Conservation (phyloP, 805 yeast genomes). For the Candida glaebosa region DNA sequence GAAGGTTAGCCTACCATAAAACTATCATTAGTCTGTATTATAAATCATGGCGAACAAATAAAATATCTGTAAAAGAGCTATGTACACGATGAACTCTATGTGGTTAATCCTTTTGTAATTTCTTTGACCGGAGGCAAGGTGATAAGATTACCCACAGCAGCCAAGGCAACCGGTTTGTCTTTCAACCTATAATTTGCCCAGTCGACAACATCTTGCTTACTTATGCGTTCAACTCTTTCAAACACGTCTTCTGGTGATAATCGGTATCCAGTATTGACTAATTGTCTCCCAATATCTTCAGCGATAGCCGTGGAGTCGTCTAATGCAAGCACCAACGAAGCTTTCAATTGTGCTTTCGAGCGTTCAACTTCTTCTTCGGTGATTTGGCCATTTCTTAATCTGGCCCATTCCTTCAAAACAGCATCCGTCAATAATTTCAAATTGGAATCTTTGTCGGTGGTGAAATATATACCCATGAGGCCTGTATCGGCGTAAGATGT, state of each 20-base stretch:
- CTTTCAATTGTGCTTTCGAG: constrained; percentile 92
- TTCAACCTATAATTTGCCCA: constrained; percentile 85
- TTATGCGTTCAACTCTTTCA: constrained; percentile 70
- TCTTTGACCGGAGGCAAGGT: constrained; percentile 67
- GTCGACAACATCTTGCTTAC: constrained; percentile 71
- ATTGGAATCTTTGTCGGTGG: constrained; percentile 70
- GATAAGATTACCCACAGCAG: constrained; percentile 83
- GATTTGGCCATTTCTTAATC: constrained; percentile 75
- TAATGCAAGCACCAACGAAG: constrained; percentile 79
- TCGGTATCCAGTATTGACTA: constrained; percentile 87
- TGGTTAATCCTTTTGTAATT: constrained; percentile 36
- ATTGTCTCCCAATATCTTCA: constrained; percentile 96
- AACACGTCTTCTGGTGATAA: constrained; percentile 73
- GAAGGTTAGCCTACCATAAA: background rate
- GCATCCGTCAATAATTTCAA: constrained; percentile 69
- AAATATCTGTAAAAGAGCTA: background rate
- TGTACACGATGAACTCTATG: background rate
- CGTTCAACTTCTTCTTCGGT: constrained; percentile 85
- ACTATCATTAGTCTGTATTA: too few relatives aligned
- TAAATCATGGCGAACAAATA: background rate
- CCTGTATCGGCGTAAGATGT: constrained; percentile 98
- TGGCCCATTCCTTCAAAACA: constrained; percentile 81
- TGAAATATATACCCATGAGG: constrained; percentile 92
- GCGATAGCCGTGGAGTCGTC: constrained; percentile 97
- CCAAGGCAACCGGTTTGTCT: constrained; percentile 79